Conservation (phyloP, 805 yeast genomes). For the Saturnispora galanensis region DNA sequence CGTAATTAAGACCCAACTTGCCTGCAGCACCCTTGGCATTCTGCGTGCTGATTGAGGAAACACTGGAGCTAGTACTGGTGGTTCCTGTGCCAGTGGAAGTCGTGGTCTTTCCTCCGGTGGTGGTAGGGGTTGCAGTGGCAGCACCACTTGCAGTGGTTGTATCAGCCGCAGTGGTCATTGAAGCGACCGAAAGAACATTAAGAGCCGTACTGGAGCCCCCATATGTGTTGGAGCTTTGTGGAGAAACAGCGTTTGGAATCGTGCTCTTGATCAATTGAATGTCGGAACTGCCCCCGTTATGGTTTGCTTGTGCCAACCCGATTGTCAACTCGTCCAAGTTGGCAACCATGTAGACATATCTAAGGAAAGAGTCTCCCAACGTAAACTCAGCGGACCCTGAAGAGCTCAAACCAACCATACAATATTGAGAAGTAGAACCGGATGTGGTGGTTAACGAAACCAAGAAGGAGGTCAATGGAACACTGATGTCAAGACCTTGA, state of each 20-base stretch:
- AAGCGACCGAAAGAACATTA: slow-evolving; percentile 1
- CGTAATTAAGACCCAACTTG: slow-evolving; percentile 50
- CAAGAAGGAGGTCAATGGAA: slow-evolving; percentile 32
- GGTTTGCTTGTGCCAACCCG: slow-evolving; percentile 31
- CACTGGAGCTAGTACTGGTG: slow-evolving; percentile 1
- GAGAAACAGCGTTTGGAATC: slow-evolving; percentile 42
- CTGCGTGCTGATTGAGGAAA: background rate
- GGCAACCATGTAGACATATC: slow-evolving; percentile 44
- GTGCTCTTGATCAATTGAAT: slow-evolving; percentile 27
- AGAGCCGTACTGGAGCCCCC: slow-evolving; percentile 9
- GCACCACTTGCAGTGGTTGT: background rate
- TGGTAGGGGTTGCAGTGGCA: background rate
- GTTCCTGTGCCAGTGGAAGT: background rate
- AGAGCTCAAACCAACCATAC: slow-evolving; percentile 35
- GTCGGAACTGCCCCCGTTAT: slow-evolving; percentile 28
- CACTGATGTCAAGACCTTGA: slow-evolving; percentile 44
- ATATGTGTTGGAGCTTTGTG: slow-evolving; percentile 35
- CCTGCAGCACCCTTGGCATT: slow-evolving; percentile 2
- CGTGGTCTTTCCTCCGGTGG: background rate
- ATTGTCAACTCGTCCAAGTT: slow-evolving; percentile 39
- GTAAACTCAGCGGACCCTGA: slow-evolving; percentile 28
- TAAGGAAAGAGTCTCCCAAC: slow-evolving; percentile 48
- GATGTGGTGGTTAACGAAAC: slow-evolving; percentile 14
- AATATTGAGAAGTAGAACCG: slow-evolving; percentile 25
- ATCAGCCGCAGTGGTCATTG: slow-evolving; percentile 5